Evolutionary conservation across 306 rosid species (phyloP).

Genomic region (Prunus kanzakura): DNA sequence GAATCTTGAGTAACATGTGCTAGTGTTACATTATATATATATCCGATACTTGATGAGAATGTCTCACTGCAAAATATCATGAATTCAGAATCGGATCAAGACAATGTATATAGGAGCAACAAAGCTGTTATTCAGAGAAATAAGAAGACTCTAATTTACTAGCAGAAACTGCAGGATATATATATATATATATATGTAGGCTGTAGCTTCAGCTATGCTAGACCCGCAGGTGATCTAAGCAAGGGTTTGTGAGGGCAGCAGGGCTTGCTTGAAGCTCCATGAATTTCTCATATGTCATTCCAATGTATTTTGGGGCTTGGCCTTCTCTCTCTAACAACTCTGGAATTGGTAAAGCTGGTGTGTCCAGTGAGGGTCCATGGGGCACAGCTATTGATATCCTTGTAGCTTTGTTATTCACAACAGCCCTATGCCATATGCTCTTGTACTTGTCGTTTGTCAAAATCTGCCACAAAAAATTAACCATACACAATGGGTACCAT

Average conservation of each 20-base stretch:
- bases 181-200: too few species aligned
- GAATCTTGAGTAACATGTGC: too few species aligned
- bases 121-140: too few species aligned
- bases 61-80: too few species aligned
- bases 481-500: not conserved
- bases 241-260: conserved; percentile 24
- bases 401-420: conserved; percentile 39
- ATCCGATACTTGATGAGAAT: too few species aligned
- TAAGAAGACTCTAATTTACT: too few species aligned
- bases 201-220: not conserved
- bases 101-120: too few species aligned
- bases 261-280: conserved; percentile 42
- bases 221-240: conserved; percentile 31
- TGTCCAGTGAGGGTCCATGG: conserved; percentile 49
- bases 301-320: conserved; percentile 35
- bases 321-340: conserved; percentile 32
- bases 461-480: conserved; percentile 7
- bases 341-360: conserved; percentile 36
- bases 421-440: conserved; percentile 48
- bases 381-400: conserved; percentile 46
- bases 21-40: too few species aligned
- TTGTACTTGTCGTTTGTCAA: conserved; percentile 55
- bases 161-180: too few species aligned
- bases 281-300: conserved; percentile 37
- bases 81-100: too few species aligned